Conservation (phyloP, 805 yeast species). For the Yamadazyma endophytica region DNA sequence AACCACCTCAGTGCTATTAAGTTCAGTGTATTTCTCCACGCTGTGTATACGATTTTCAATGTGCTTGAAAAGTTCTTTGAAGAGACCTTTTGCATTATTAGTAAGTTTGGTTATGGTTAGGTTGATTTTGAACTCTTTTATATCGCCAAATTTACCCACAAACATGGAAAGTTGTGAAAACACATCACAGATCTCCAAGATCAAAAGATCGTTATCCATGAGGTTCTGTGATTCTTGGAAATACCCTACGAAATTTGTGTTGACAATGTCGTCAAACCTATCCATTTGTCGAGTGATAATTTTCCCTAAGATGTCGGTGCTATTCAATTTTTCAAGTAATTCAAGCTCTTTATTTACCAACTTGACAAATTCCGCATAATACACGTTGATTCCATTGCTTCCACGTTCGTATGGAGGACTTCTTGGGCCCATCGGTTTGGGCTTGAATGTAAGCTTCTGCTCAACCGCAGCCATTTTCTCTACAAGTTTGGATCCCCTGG, state of each 20-base stretch:
- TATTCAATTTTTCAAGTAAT: slow-evolving; percentile 34
- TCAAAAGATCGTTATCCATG: slow-evolving; percentile 21
- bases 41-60: slow-evolving; percentile 49
- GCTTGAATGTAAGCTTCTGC: slow-evolving; percentile 17
- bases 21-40: slow-evolving; percentile 52
- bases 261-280: slow-evolving; percentile 7
- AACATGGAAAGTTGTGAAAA: slow-evolving; percentile 18
- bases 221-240: slow-evolving; percentile 10
- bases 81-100: slow-evolving; percentile 21
- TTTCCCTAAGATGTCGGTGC: slow-evolving; percentile 1
- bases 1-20: slow-evolving; percentile 66
- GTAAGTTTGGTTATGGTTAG: slow-evolving; percentile 5
- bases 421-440: slow-evolving; percentile 14
- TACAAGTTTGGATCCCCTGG: slow-evolving; percentile 27
- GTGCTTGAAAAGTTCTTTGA: slow-evolving; percentile 51
- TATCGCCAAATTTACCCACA: slow-evolving; percentile 8
- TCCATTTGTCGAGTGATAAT: slow-evolving; percentile 9
- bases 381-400: slow-evolving; percentile 52
- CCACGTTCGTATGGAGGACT: slow-evolving; percentile 55
- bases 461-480: slow-evolving; percentile 40
- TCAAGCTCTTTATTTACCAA: slow-evolving; percentile 48
- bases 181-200: slow-evolving; percentile 45
- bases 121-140: slow-evolving; percentile 9
- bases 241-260: slow-evolving; percentile 9
- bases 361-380: slow-evolving; percentile 49